These are phyloP conservation scores for Leptodermis oblonga DNA, from an alignment of 257 asterid genomes.

Conservation along the genomic window DNA sequence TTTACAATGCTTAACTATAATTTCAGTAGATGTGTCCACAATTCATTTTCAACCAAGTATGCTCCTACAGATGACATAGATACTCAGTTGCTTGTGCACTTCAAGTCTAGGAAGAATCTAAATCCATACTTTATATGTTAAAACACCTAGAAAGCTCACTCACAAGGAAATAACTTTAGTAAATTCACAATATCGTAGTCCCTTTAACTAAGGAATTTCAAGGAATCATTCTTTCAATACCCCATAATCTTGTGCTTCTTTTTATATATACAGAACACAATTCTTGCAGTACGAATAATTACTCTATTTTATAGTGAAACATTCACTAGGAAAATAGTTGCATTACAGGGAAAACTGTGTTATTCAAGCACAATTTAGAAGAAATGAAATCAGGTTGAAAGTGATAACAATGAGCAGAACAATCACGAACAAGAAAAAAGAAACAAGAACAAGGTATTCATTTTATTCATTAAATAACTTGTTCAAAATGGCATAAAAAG, in stretches of 20 bases:
- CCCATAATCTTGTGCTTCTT: neutral
- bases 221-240: neutral
- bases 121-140: neutral
- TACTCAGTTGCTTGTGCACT: neutral
- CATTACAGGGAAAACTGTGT: neutral
- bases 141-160: neutral
- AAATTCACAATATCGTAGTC: neutral
- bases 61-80: neutral
- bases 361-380: neutral
- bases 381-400: neutral
- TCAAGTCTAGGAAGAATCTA: neutral
- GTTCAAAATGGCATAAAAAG: conserved; percentile 15
- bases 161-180: neutral
- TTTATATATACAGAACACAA: neutral
- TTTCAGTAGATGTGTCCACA: neutral
- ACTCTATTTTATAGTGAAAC: neutral
- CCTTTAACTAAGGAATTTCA: neutral
- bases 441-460: conserved; percentile 6
- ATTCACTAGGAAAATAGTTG: neutral
- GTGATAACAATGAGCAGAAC: neutral
- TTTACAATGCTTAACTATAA: neutral
- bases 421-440: neutral
- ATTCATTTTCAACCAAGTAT: neutral
- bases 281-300: neutral
- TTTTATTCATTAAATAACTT: conserved; percentile 6